Evolutionary conservation across 164 flowering plant genomes (phyloP), one percentile per base, ranked within the genome.

Genomic region (Nymphaea thermarum): DNA sequence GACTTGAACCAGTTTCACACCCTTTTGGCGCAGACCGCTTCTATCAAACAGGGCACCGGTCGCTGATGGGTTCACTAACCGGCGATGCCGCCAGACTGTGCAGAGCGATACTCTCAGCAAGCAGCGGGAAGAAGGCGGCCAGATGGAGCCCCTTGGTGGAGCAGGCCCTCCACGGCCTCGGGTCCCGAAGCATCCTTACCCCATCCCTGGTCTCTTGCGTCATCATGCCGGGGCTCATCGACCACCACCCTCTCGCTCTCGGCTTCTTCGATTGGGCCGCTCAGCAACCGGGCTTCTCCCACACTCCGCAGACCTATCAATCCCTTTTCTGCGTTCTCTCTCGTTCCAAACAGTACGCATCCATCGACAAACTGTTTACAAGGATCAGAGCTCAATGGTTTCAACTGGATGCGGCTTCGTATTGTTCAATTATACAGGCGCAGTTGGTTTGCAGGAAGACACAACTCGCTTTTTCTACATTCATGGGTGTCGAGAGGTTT

Each of bases 181-280:
- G 74, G 36, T 47, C 78, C 68, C 90, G 90, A 36, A 65, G 82
- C 78, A 81, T 82, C 6, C 79, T 91, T 47, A 78, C 70, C 60
- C 85, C 96, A 2, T 66, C 83, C 7, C 82, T 89, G 62, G 96
- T 87, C 8, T 80, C 95, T 67, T 73, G 71, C 75, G 87, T 89
- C 80, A 89, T 91, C 79, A 87, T 86, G 77, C 91, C 93, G 0
- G 75, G 66, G 73, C 92, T 88, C 68, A 78, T 84, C 69, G 64
- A 69, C 65, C 91, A 86, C 77, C 88, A 78, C 68, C 76, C 84
- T 2, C 86, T 87, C 44, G 86, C 97, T 53, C 77, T 85, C 18
- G 93, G 93, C 65, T 90, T 90, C 85, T 88, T 88, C 87, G 76
- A 88, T 73, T 90, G 93, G 96, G 88, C 89, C 11, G 73, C 91